Evolutionary conservation across 192 early-diverging fungal genomes (phyloP), one percentile per base, ranked within the genome.

Genomic region (Backusella morwellensis): DNA sequence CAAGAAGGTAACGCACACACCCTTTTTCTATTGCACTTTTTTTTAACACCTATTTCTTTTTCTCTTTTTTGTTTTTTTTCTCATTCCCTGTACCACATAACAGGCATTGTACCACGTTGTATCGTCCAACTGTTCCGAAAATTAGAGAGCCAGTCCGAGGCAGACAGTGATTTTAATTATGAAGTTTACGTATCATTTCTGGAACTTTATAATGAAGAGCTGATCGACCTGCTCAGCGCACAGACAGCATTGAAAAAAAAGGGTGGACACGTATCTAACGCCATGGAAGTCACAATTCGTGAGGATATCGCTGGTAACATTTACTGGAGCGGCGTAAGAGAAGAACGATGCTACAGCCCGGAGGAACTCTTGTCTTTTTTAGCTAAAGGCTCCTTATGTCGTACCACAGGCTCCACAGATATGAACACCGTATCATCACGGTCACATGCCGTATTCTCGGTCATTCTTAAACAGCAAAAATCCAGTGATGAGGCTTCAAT

Each of bases 201-300:
- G 44, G 97, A 99, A 83, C 82, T 97, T n/a, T 96, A 99, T 84
- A 98, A 99, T 84, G 97, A 99, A 78, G 96, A 98, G 68, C 84
- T 98, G 42, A 92, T 94, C 21, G 97, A 99, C 78, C 85, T 99
- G 21, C 85, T 97, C 29, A 83, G 84, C 35, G 79, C 81, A 69
- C 72, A 81, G 41, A 77, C 66, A 67, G 75, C 32, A 19, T 47
- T 54, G 8, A 78, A 74, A 80, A 73, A 75, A 73, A 80, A 85
- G 11, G 70, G 70, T 32, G 77, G 79, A 63, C 9, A 9, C 21
- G n/a, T 17, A n/a, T n/a, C 72, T 15, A 40, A 36, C 38, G 35
- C 35, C 7, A 41, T 66, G 17, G 75, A 79, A 74, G 81, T 83
- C 2, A 75, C 81, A 2, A 83, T 98, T 47, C 89, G 95, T 67